Base-by-base conservation (phyloP, 176 grass and related monocot genomes). In the Ensete glaucum region DNA sequence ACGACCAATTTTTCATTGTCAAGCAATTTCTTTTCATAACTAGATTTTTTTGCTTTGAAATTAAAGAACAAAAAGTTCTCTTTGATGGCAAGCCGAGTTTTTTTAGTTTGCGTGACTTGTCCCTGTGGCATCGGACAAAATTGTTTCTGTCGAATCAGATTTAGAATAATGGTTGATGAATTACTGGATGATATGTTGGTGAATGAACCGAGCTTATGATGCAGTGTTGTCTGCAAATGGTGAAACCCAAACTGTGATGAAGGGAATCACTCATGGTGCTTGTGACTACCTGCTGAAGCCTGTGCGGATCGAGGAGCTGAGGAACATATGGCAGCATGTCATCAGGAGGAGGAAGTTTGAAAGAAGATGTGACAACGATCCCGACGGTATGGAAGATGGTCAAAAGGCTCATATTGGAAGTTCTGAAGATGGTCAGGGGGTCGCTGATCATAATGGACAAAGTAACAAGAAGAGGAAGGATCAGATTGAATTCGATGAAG, bases 231-330 rank as follows among this genome's bases (percentile, higher is more conserved):
- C 89, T 0, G 83, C 62, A 0, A 88, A 92, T 17, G 77, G 78
- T 1, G 71, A 85, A 9, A 81, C 27, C 4, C 66, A 85, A 15
- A 54, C 65, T 29, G 80, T 90, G 29, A 86, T 86, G 55, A 89
- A 89, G 73, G 93, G 81, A 1, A 77, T 96, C 58, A 63, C 59
- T 9, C 71, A 90, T 27, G 85, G 89, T 2, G 83, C 89, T 2
- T 84, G 85, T 7, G 76, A 86, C 21, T 96, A 90, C 64, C 55
- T 88, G 60, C 64, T 90, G 20, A 96, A 96, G 29, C 92, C 89
- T 11, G 81, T 83, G 22, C 16, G 52, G 9, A 6, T 77, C 0
- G 81, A 96, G 43, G 78, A 92, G 6, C 43, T 92, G 5, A 89
- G 15, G 57, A 82, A 85, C 26, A 80, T 96, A 54, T 92, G 89